Evolutionary conservation across 495 filamentous ascomycete genomes (phyloP).

Genomic region (Chlorociboria aeruginascens): DNA sequence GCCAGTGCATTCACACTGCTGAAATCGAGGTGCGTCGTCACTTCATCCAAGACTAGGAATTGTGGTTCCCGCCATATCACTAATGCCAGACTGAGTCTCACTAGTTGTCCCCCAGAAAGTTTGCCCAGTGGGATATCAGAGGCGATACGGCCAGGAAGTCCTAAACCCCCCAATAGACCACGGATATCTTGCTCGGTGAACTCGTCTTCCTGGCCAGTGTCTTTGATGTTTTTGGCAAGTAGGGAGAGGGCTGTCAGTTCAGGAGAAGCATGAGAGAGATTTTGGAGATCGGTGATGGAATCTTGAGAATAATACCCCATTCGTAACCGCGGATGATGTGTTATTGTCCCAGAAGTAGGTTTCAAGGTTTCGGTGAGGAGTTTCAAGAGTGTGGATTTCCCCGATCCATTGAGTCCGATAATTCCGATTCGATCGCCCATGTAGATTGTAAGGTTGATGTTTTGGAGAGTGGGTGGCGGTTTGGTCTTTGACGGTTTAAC

Average conservation of each 20-base stretch:
- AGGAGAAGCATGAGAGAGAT: slow-evolving; percentile 28
- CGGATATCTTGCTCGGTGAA: slow-evolving; percentile 52
- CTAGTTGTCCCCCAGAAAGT: slow-evolving; percentile 67
- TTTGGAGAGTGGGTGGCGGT: slow-evolving; percentile 32
- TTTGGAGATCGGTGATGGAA: slow-evolving; percentile 55
- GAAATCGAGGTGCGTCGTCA: slow-evolving; percentile 76
- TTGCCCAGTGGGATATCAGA: slow-evolving; percentile 57
- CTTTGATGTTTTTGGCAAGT: slow-evolving; percentile 25
- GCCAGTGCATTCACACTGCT: slow-evolving; percentile 61
- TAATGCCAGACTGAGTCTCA: slow-evolving; percentile 60
- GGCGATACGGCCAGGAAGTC: slow-evolving; percentile 50
- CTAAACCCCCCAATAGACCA: slow-evolving; percentile 48
- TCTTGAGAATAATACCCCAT: slow-evolving; percentile 71
- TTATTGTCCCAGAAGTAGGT: slow-evolving; percentile 40
- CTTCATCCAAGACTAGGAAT: slow-evolving; percentile 68
- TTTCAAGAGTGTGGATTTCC: slow-evolving; percentile 64
- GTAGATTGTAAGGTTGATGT: slow-evolving; percentile 51
- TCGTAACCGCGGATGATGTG: slow-evolving; percentile 50
- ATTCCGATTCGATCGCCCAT: slow-evolving; percentile 59
- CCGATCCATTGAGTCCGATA: slow-evolving; percentile 57
- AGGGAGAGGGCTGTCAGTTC: slow-evolving; percentile 49
- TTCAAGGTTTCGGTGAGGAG: slow-evolving; percentile 40
- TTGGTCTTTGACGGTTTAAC: slow-evolving; percentile 16
- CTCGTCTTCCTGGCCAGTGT: slow-evolving; percentile 29
- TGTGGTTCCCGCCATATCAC: slow-evolving; percentile 58